Evolutionary conservation across 2,329 filamentous ascomycete genomes (phyloP), one percentile per base, ranked within the genome.

Genomic region (Tolypocladium tundrense): DNA sequence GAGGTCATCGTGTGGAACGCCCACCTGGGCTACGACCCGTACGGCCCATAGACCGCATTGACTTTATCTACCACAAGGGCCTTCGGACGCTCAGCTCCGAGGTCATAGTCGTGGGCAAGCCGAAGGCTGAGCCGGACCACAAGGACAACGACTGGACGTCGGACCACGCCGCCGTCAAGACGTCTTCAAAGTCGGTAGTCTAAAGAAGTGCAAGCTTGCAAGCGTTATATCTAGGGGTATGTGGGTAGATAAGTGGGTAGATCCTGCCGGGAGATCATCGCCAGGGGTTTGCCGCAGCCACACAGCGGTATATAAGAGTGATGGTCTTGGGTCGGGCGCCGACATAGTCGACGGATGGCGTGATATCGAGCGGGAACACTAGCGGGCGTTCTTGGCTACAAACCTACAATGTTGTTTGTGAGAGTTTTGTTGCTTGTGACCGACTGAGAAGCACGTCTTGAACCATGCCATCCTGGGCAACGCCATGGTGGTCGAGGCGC

Each of bases 31-130:
- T 71, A 69, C 48, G 63, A 65, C 27, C 75, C 75, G 0, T 77
- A 77, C 51, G 74, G 75, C 0, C 74, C 0, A 63, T 70, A 53
- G 75, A 77, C 57, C 61, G 75, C 16, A 76, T 77, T 41, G 74
- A 77, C 61, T 76, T 76, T 57, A 68, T 77, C 27, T 75, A 75
- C 41, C 67, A 74, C 64, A 72, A 71, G 58, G 73, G 73, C 1
- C 59, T 76, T 4, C 65, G 64, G 39, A 67, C 71, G 0, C 39
- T 69, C 0, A 64, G 63, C n/a, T 73, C 73, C 0, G 60, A 66
- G 8, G 62, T 62, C 0, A 27, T 70, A 0, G 63, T 76, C 1
- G 67, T 70, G 0, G 74, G 74, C 2, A 62, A 67, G 1, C 61
- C 31, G 31, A 9, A 33, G 31, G 31, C 70, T 3, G 57, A 66